phyloP scores from a whole-genome alignment of 2,329 filamentous ascomycete genomes.

The Pyricularia pennisetigena region DNA sequence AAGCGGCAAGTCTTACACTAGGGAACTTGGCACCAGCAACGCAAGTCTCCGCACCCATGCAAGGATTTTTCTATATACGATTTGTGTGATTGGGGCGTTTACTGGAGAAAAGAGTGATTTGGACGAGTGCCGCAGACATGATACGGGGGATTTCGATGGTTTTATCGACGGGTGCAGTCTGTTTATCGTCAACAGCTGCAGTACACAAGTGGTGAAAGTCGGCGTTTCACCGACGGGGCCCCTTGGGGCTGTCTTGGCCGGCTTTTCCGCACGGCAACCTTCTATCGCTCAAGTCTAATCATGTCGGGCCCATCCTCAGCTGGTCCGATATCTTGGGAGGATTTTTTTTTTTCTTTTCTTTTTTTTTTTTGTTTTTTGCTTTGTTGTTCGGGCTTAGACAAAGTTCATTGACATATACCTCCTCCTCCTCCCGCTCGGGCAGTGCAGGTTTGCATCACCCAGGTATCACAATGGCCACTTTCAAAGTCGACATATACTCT shows the following conservation, averaged over 20 bases:
- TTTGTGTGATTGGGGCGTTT: neutral
- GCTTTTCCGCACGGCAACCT: neutral
- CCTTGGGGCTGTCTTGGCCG: neutral
- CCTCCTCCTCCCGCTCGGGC: too few species aligned
- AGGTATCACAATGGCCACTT: constrained; percentile 9
- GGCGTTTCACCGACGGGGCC: neutral
- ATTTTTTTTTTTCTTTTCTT: neutral
- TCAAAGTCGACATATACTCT: constrained; percentile 35
- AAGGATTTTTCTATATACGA: neutral
- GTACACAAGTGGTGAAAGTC: neutral
- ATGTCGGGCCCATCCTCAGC: neutral
- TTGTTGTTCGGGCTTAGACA: neutral
- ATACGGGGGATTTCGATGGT: neutral
- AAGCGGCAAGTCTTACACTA: neutral
- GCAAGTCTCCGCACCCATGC: neutral
- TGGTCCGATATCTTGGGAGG: neutral
- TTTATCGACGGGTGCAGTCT: neutral
- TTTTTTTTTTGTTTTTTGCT: neutral
- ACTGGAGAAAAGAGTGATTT: neutral
- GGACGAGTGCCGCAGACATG: neutral
- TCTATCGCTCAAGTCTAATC: neutral
- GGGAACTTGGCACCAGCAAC: neutral
- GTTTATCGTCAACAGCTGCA: neutral
- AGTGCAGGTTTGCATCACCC: neutral
- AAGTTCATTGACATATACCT: neutral